These are phyloP conservation scores for Sambucus nigra DNA, from an alignment of 129 eudicot species.

Conservation along the genomic window DNA sequence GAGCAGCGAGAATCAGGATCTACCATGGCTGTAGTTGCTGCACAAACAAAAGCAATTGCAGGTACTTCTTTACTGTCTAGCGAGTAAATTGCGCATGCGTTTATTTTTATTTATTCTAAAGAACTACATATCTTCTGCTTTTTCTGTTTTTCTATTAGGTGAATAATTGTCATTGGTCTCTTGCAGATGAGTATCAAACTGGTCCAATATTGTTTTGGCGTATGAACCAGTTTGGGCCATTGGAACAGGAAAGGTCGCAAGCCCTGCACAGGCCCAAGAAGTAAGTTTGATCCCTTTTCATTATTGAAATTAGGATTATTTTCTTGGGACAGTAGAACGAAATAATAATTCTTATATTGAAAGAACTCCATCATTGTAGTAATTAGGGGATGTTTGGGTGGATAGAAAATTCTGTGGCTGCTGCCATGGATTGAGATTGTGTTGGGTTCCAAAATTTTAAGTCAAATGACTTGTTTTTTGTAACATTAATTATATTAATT, in stretches of 20 bases:
- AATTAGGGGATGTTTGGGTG: no score
- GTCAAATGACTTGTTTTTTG: no score
- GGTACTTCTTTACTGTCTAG: constrained; percentile 21
- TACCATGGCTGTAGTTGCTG: constrained; percentile 55
- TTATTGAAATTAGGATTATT: no score
- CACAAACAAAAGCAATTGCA: constrained; percentile 71
- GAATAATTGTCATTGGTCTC: neutral
- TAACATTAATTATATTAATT: no score
- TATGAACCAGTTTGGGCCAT: constrained; percentile 76
- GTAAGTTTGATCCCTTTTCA: constrained; percentile 28
- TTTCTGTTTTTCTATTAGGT: neutral
- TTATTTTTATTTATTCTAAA: no score
- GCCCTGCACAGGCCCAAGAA: constrained; percentile 68
- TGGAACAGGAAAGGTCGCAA: constrained; percentile 68
- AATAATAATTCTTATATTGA: no score
- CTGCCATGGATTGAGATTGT: no score
- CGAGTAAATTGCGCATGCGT: neutral
- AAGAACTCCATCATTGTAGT: no score
- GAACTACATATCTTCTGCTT: neutral
- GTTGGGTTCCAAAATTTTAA: no score
- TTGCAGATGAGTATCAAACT: constrained; percentile 39
- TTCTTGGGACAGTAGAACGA: no score
- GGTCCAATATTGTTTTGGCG: constrained; percentile 58
- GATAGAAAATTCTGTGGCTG: no score
- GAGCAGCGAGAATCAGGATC: constrained; percentile 56